These are phyloP conservation scores for Agrocybe chaxingu DNA, from an alignment of 768 basidiomycete genomes.

Conservation along the genomic window DNA sequence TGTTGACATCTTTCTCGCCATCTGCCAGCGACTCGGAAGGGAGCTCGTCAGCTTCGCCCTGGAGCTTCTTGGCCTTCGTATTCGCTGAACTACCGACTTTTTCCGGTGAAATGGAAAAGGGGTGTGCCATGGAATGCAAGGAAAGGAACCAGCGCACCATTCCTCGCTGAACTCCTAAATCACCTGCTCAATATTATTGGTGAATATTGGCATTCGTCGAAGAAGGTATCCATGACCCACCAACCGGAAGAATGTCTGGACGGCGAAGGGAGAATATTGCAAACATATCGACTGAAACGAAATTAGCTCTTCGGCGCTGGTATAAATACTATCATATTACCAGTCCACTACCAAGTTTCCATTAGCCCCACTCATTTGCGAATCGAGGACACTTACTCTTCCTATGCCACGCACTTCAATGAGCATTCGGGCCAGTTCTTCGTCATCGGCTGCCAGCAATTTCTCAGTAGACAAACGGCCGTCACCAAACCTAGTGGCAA, in stretches of 20 bases:
- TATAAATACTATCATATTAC: conserved; percentile 24
- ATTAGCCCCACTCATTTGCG: background rate
- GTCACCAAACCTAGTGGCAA: conserved; percentile 78
- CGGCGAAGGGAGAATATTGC: conserved; percentile 84
- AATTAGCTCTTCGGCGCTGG: background rate
- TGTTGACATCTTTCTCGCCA: conserved; percentile 13
- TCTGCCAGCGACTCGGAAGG: conserved; percentile 18
- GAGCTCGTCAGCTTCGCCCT: conserved; percentile 28
- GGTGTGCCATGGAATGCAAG: conserved; percentile 50
- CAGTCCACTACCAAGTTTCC: conserved; percentile 50
- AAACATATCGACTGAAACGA: conserved; percentile 80
- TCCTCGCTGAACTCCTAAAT: conserved; percentile 82
- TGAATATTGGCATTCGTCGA: background rate
- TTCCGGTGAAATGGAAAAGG: conserved; percentile 47
- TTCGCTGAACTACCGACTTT: conserved; percentile 32
- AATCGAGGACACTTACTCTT: conserved; percentile 38
- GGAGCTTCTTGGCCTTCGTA: conserved; percentile 8
- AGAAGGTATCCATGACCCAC: conserved; percentile 12
- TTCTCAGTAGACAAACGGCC: conserved; percentile 75
- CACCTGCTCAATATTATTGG: conserved; percentile 41
- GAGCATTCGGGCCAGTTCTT: conserved; percentile 72
- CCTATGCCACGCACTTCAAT: conserved; percentile 81
- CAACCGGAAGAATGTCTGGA: conserved; percentile 67
- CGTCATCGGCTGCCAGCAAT: conserved; percentile 67
- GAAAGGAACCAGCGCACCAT: conserved; percentile 66